Evolutionary conservation across 768 basidiomycete genomes (phyloP).

Genomic region (Leucosporidium creatinivorum): DNA sequence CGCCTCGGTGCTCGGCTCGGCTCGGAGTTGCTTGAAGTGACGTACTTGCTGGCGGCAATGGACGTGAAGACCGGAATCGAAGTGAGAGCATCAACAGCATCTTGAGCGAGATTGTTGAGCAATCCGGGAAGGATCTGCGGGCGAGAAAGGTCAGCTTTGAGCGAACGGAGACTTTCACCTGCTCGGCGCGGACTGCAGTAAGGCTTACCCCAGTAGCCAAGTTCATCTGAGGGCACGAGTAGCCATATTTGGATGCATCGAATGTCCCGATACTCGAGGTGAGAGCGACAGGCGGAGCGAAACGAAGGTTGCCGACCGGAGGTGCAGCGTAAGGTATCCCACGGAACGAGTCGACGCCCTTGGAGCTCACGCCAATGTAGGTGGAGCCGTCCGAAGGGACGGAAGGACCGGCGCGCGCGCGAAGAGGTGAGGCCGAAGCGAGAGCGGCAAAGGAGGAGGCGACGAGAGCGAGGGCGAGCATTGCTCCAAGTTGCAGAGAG

Average conservation of each 20-base stretch:
- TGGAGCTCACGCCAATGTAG: background rate
- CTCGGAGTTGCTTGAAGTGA: background rate
- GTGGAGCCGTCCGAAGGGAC: background rate
- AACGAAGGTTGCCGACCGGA: conserved; percentile 53
- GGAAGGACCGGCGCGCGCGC: no score
- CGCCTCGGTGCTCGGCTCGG: background rate
- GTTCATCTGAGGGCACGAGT: conserved; percentile 4
- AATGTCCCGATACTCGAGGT: conserved; percentile 19
- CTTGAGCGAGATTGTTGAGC: background rate
- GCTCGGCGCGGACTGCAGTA: no score
- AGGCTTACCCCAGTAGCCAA: background rate
- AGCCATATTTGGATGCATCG: background rate
- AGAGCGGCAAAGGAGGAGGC: no score
- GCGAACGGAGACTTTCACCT: background rate
- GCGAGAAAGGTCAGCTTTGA: background rate
- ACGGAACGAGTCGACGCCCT: conserved; percentile 51
- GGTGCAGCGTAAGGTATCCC: conserved; percentile 56
- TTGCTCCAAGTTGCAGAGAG: no score
- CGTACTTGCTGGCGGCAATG: background rate
- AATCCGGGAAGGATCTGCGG: background rate
- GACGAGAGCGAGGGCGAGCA: no score
- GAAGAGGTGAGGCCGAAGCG: no score
- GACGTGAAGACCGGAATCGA: background rate
- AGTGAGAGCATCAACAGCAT: background rate
- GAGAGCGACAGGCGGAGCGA: conserved; percentile 53